A percentile compares a stretch with the other conserved stretches of the same genome.
These are phyloP conservation scores for Pichia kluyveri DNA, from an alignment of 805 yeast species.

Conservation along the genomic window DNA sequence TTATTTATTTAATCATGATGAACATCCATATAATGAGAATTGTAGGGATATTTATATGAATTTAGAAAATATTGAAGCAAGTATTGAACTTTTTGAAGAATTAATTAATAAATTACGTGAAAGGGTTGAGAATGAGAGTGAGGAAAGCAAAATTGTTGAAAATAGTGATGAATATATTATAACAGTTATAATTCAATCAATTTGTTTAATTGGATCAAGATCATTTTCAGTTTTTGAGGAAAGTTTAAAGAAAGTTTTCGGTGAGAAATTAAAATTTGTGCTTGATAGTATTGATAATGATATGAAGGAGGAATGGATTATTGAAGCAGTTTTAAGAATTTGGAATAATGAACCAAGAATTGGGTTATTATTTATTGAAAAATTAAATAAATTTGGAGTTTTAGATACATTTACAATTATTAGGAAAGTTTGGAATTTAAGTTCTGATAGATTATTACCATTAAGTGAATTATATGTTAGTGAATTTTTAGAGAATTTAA, in stretches of 20 bases:
- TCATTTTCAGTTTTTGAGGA: constrained; percentile 71
- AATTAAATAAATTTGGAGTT: constrained; percentile 38
- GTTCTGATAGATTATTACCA: constrained; percentile 24
- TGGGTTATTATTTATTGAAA: constrained; percentile 51
- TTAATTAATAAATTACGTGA: constrained; percentile 17
- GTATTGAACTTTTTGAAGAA: constrained; percentile 22
- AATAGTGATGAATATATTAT: constrained; percentile 36
- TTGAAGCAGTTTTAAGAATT: constrained; percentile 48
- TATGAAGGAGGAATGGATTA: constrained; percentile 30
- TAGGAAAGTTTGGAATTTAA: constrained; percentile 26
- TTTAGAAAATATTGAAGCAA: constrained; percentile 22
- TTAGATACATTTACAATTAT: constrained; percentile 34
- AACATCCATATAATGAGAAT: constrained; percentile 24
- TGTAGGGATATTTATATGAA: constrained; percentile 26
- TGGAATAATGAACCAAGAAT: constrained; percentile 63
- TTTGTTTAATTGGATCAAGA: constrained; percentile 79
- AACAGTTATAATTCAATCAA: constrained; percentile 56
- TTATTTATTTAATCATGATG: constrained; percentile 26
- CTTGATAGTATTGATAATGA: constrained; percentile 18
- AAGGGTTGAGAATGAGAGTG: constrained; percentile 9
- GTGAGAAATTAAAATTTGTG: constrained; percentile 19
- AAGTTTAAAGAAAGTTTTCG: constrained; percentile 29
- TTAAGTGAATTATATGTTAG: constrained; percentile 34
- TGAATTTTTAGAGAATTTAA: constrained; percentile 27
- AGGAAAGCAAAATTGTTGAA: constrained; percentile 10